Conservation (phyloP, 2,329 filamentous ascomycete genomes). For the Aaosphaeria pasadenensis region DNA sequence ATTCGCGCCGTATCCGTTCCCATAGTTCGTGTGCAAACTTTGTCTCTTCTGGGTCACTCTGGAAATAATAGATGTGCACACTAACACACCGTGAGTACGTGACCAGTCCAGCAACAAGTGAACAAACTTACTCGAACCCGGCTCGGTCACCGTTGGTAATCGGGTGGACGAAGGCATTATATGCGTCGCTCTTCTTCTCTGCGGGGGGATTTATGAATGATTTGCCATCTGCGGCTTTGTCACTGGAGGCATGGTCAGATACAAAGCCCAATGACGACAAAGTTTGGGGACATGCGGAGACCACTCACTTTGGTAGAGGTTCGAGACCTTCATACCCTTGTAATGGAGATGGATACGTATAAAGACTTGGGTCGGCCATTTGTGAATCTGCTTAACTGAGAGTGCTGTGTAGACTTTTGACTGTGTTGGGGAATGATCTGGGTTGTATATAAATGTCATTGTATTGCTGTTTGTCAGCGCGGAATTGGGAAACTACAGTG, state of each 20-base stretch:
- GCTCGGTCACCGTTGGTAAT: conserved; percentile 64
- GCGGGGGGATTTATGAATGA: conserved; percentile 67
- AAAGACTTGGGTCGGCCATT: conserved; percentile 43
- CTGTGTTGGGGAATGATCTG: too few relatives aligned
- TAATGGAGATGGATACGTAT: conserved; percentile 56
- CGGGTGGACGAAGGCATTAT: conserved; percentile 66
- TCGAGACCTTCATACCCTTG: conserved; percentile 57
- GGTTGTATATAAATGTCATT: too few relatives aligned
- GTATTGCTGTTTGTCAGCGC: too few relatives aligned
- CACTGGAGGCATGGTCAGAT: background rate
- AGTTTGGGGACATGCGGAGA: too few relatives aligned
- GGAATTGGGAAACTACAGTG: too few relatives aligned
- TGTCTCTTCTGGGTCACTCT: conserved; percentile 59
- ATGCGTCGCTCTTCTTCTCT: conserved; percentile 62
- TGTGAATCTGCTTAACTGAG: background rate
- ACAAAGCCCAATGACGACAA: too few relatives aligned
- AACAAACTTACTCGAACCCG: conserved; percentile 62
- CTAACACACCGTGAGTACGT: conserved; percentile 7
- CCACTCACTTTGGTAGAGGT: conserved; percentile 48
- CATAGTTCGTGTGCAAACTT: conserved; percentile 70
- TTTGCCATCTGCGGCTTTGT: conserved; percentile 68
- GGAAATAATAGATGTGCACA: conserved; percentile 78
- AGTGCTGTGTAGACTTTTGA: too few relatives aligned
- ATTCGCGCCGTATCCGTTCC: conserved; percentile 77
- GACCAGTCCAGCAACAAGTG: background rate